Evolutionary conservation across 1,284 basidiomycete species (phyloP).

Genomic region (Apiotrichum porosum): DNA sequence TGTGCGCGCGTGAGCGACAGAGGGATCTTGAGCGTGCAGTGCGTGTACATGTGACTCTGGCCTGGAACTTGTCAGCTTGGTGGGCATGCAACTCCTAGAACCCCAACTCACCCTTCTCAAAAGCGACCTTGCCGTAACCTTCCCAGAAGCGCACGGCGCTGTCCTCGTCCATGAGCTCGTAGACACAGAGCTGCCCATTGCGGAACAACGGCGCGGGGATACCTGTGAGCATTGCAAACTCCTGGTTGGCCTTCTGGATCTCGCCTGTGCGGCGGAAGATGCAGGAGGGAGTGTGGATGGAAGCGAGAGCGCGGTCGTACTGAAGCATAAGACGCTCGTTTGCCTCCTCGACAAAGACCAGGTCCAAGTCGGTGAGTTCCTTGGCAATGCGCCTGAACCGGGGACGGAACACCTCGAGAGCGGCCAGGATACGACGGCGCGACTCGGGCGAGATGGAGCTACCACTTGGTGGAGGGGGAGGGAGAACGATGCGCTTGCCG

Average conservation of each 20-base stretch:
- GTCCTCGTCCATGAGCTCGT: slow-evolving; percentile 95
- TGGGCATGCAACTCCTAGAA: neutral
- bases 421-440: slow-evolving; percentile 68
- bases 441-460: slow-evolving; percentile 69
- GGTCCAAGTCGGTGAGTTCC: slow-evolving; percentile 84
- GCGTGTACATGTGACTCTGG: slow-evolving; percentile 72
- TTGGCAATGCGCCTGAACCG: slow-evolving; percentile 91
- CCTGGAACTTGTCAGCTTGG: slow-evolving; percentile 16
- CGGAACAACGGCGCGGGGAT: slow-evolving; percentile 35
- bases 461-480: slow-evolving; percentile 21
- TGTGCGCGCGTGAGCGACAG: slow-evolving; percentile 43
- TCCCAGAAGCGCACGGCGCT: slow-evolving; percentile 94
- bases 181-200: slow-evolving; percentile 83
- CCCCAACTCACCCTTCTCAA: slow-evolving; percentile 58
- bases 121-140: slow-evolving; percentile 85
- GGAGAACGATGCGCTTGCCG: neutral
- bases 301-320: slow-evolving; percentile 91
- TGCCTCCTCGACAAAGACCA: slow-evolving; percentile 96
- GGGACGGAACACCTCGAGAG: slow-evolving; percentile 78
- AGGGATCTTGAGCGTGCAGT: slow-evolving; percentile 78
- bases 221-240: slow-evolving; percentile 51
- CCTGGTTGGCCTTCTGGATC: slow-evolving; percentile 96
- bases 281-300: slow-evolving; percentile 94
- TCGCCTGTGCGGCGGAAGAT: slow-evolving; percentile 96
- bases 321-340: slow-evolving; percentile 93